Conservation (phyloP, 495 filamentous ascomycete species). For the Amniculicola lignicola region DNA sequence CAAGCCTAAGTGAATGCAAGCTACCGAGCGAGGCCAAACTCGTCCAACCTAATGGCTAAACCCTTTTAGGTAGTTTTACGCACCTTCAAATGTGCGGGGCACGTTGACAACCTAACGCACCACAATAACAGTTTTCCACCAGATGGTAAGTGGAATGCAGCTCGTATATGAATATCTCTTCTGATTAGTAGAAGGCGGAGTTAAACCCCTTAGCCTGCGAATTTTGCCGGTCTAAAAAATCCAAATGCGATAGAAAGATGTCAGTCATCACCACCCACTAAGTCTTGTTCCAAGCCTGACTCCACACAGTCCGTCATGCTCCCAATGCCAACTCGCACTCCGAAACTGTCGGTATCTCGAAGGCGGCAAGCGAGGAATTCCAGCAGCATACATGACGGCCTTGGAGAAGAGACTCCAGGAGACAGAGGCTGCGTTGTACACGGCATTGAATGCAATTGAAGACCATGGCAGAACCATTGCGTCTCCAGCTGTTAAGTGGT, state of each 20-base stretch:
- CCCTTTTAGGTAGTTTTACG: no score
- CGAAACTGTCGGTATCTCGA: neutral
- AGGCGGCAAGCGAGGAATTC: slow-evolving; percentile 7
- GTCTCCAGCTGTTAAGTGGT: neutral
- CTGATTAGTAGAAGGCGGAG: neutral
- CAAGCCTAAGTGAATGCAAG: no score
- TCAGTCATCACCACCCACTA: neutral
- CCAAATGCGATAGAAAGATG: slow-evolving; percentile 9
- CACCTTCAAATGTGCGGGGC: neutral
- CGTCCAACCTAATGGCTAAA: no score
- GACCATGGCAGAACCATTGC: no score
- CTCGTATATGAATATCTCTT: neutral
- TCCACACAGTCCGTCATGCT: slow-evolving; percentile 1
- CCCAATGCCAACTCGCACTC: neutral
- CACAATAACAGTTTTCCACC: neutral
- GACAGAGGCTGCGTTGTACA: slow-evolving; percentile 1
- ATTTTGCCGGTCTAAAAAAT: slow-evolving; percentile 3
- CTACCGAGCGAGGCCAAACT: no score
- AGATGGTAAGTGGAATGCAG: neutral
- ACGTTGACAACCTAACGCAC: neutral
- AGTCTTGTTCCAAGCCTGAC: neutral
- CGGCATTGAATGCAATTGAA: neutral
- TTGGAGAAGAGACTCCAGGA: slow-evolving; percentile 3
- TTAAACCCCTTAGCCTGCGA: slow-evolving; percentile 6
- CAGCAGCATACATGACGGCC: neutral